phyloP scores from a whole-genome alignment of 371 early-diverging fungal genomes.

The Mucor circinelloides region DNA sequence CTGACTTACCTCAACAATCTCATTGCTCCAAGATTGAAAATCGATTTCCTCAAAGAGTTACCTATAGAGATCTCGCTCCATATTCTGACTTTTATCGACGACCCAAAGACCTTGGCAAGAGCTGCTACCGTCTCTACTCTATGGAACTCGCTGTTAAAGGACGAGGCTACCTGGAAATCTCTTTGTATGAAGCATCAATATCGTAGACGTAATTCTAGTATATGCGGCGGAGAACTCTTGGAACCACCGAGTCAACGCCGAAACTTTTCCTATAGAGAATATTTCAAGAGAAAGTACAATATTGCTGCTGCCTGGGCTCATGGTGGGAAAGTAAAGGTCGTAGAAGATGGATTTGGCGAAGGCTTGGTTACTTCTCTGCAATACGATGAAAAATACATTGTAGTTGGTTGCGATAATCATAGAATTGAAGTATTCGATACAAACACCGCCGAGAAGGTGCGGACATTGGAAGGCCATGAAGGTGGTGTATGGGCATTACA shows the following conservation, averaged over 20 bases:
- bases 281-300: slow-evolving; percentile 73
- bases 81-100: slow-evolving; percentile 68
- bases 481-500: slow-evolving; percentile 97
- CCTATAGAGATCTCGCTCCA: slow-evolving; percentile 78
- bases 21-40: slow-evolving; percentile 71
- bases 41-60: slow-evolving; percentile 76
- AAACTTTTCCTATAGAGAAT: slow-evolving; percentile 72
- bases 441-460: slow-evolving; percentile 63
- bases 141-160: slow-evolving; percentile 79
- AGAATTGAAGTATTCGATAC: slow-evolving; percentile 86
- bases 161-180: slow-evolving; percentile 55
- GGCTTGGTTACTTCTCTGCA: slow-evolving; percentile 87
- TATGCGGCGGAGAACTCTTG: slow-evolving; percentile 53
- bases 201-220: slow-evolving; percentile 50
- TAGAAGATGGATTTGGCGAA: slow-evolving; percentile 76
- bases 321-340: slow-evolving; percentile 68
- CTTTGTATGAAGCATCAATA: slow-evolving; percentile 55
- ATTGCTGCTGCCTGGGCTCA: slow-evolving; percentile 79
- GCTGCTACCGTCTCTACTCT: slow-evolving; percentile 72
- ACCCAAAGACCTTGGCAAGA: slow-evolving; percentile 74
- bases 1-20: slow-evolving; percentile 58
- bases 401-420: slow-evolving; percentile 85
- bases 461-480: slow-evolving; percentile 83
- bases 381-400: slow-evolving; percentile 85
- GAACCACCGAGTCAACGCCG: slow-evolving; percentile 48